Evolutionary conservation across 306 rosid species (phyloP), one percentile per base, ranked within the genome.

Genomic region (Astragalus membranaceus): DNA sequence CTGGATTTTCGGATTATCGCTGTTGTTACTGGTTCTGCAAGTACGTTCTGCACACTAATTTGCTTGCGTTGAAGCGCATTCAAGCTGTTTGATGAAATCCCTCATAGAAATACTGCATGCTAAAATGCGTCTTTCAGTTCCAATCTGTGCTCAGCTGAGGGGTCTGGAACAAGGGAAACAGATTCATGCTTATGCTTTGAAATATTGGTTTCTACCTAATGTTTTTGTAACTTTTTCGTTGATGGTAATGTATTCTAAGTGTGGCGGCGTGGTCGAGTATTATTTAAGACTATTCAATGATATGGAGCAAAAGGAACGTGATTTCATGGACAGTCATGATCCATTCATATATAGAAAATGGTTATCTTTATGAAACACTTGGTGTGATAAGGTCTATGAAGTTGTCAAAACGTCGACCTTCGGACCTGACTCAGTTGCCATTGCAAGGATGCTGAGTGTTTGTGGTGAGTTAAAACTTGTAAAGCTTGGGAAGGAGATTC

Each of bases 241-340:
- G 69, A 88, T 91, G 96, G 79, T 86, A 67, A 76, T 88, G 89
- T 91, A 88, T 76, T 83, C 96, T 2, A 85, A 84, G 54, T 91
- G 96, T n/a, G n/a, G n/a, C 26, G 85, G 87, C 3, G 8, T 80
- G 69, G 59, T 88, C 79, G 83, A 80, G 61, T 87, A 87, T 69
- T 75, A 89, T 29, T 1, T 52, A 23, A 87, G 64, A 65, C 44
- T 88, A 20, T 91, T 91, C 52, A 78, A 84, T 37, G 67, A 62
- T 33, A 69, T 87, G 85, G 88, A 83, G 67, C n/a, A 13, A 55
- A 30, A 88, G 83, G 68, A 91, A 88, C 36, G 84, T 88, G 69
- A 82, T 91, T 59, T 37, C 81, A 20, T 91, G 96, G 96, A 91
- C 91, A 0, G 83, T 91, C 68, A 88, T 91, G 96, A 77, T 91